Evolutionary conservation across 164 flowering plant species (phyloP), one percentile per base, ranked within the genome.

Genomic region (Taxillus chinensis): DNA sequence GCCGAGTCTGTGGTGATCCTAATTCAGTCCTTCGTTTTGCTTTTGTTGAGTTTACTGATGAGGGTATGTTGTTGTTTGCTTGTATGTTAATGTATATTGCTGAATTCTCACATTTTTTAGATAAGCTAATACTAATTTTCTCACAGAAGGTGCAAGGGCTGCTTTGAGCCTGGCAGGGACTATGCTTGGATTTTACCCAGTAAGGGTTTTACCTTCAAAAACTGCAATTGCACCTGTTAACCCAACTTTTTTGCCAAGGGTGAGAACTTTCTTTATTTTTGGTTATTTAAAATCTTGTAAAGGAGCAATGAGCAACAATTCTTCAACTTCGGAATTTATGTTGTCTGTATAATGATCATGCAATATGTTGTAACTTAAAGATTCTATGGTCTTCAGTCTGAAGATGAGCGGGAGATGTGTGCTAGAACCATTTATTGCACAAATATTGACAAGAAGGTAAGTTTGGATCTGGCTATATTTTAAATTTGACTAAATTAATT

Each of bases 181-280:
- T 5, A 79, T 86, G 86, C 92, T 86, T 55, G 96, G 95, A 62
- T 88, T 48, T 66, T 86, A 86, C 64, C 95, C 95, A 45, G 83
- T 88, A 8, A 79, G 79, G 67, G 92, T 88, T 66, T 76, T 86
- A 71, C 92, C 92, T 4, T 86, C 96, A 16, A 88, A 88, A 80
- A 88, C 96, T 46, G 90, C 96, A 40, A 88, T 88, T 71, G 96
- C 96, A 58, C 96, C 96, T 1, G 96, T 86, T 64, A 88, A 88
- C 74, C 90, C 90, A 49, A 81, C 84, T 16, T 84, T 81, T 78
- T 75, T 88, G 78, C 96, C 96, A 0, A 73, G 84, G 90, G 90
- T 87, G 71, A 76, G 79, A 58, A 60, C 38, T n/a, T 3, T 49
- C 9, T 11, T 10, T 38, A 37, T 11, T 39, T 41, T 40, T 42